Evolutionary conservation across 192 early-diverging fungal genomes (phyloP).

Genomic region (Linnemannia elongata): DNA sequence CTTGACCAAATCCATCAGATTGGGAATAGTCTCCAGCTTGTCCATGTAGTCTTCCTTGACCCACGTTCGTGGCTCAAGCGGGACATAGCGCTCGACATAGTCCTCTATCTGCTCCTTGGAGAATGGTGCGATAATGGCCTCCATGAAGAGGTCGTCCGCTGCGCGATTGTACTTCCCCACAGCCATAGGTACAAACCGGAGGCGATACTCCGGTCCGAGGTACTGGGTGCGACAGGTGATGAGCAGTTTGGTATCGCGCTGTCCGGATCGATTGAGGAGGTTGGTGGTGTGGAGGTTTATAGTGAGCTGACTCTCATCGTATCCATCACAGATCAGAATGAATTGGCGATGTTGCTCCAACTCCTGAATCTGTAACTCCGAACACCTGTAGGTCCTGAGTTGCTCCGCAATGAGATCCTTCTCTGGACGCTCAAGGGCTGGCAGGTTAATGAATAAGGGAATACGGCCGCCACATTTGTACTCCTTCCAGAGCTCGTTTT

Average conservation of each 20-base stretch:
- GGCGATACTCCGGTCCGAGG: not conserved
- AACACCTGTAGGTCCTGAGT: not conserved
- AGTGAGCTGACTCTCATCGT: too few relatives aligned
- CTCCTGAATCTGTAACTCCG: too few relatives aligned
- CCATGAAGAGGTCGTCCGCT: not conserved
- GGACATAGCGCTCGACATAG: not conserved
- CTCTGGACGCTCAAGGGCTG: too few relatives aligned
- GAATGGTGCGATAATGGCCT: not conserved
- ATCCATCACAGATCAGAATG: too few relatives aligned
- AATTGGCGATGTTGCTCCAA: not conserved
- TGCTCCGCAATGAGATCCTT: too few relatives aligned
- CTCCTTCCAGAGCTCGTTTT: not conserved
- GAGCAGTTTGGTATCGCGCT: not conserved
- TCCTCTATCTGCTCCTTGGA: not conserved
- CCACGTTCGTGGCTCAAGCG: not conserved
- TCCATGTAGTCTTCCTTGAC: not conserved
- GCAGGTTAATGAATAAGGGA: too few relatives aligned
- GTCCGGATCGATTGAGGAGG: not conserved
- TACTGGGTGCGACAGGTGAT: conserved; percentile 4
- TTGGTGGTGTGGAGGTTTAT: too few relatives aligned
- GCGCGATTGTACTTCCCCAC: too few relatives aligned
- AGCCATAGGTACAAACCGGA: not conserved
- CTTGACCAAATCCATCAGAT: not conserved
- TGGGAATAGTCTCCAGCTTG: not conserved
- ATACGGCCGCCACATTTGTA: too few relatives aligned